These are phyloP conservation scores for Cryphonectria parasitica DNA, from an alignment of 2,329 filamentous ascomycete species.

Conservation along the genomic window DNA sequence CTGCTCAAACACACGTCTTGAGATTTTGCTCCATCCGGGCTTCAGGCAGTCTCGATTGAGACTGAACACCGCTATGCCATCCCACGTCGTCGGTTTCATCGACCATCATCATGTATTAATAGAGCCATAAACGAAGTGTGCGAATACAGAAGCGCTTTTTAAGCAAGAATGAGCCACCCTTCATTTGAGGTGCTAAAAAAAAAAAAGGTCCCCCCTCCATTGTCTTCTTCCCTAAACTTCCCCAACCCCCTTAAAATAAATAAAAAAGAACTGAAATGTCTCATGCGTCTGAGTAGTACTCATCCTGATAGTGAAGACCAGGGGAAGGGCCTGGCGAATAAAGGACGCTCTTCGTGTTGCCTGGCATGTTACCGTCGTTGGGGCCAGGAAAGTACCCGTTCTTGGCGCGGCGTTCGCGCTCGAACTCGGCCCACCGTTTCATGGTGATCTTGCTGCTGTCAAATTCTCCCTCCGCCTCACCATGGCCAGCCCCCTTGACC, in stretches of 20 bases:
- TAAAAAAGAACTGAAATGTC: neutral
- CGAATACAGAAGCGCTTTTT: conserved; percentile 10
- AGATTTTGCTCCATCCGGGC: neutral
- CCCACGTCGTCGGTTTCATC: neutral
- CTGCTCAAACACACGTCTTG: neutral
- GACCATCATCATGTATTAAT: conserved; percentile 22
- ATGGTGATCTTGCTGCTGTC: conserved; percentile 99
- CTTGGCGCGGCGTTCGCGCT: conserved; percentile 63
- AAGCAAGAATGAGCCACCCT: neutral
- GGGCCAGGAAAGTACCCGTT: conserved; percentile 53
- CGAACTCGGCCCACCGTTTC: conserved; percentile 98
- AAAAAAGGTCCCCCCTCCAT: no score
- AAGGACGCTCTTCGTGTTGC: conserved; percentile 37
- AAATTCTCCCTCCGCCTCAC: conserved; percentile 92
- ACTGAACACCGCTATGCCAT: neutral
- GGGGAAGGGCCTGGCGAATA: conserved; percentile 46
- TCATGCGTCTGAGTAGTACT: conserved; percentile 59
- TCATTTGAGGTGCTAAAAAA: neutral
- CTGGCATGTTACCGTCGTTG: conserved; percentile 53
- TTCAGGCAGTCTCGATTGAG: neutral
- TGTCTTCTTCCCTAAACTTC: neutral
- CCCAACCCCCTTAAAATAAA: neutral
- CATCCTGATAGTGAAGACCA: conserved; percentile 55
- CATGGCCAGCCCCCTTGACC: conserved; percentile 76
- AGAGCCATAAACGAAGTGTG: neutral